These are phyloP conservation scores for Musa schizocarpa DNA, from an alignment of 176 grass and related monocot species.

Conservation along the genomic window DNA sequence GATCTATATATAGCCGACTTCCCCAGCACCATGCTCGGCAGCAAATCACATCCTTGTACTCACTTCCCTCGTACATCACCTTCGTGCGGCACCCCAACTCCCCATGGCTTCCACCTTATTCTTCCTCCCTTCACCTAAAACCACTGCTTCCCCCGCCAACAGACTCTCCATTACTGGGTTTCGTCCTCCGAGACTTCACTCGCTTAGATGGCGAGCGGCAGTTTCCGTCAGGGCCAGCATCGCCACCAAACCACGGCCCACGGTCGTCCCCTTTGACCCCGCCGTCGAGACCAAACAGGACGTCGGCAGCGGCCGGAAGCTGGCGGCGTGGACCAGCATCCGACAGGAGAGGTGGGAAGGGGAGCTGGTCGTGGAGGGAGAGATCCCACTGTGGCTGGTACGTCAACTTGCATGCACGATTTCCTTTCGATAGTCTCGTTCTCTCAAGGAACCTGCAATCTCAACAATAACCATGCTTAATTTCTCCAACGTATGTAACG, in stretches of 20 bases:
- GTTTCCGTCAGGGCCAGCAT: conserved; percentile 4
- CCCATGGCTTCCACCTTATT: conserved; percentile 30
- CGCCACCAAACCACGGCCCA: conserved; percentile 17
- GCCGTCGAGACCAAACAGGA: conserved; percentile 9
- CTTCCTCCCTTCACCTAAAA: not conserved
- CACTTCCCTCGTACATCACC: no score
- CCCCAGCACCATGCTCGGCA: no score
- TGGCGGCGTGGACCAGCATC: conserved; percentile 80
- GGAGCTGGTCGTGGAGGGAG: conserved; percentile 46
- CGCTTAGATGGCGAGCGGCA: not conserved
- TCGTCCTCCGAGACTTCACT: no score
- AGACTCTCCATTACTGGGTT: not conserved
- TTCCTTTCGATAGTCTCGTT: not conserved
- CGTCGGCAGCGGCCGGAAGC: conserved; percentile 22
- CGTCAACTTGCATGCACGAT: conserved; percentile 22
- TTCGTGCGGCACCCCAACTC: not conserved
- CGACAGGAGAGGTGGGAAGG: conserved; percentile 89
- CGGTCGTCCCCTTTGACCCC: not conserved
- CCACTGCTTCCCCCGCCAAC: not conserved
- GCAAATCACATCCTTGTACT: no score
- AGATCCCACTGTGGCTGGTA: conserved; percentile 90
- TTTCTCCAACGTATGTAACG: not conserved
- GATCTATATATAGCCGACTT: not conserved
- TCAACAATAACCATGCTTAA: conserved; percentile 12
- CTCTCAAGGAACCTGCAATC: no score